Evolutionary conservation across 1,139 yeast species (phyloP).

Genomic region (Blastobotrys elegans): DNA sequence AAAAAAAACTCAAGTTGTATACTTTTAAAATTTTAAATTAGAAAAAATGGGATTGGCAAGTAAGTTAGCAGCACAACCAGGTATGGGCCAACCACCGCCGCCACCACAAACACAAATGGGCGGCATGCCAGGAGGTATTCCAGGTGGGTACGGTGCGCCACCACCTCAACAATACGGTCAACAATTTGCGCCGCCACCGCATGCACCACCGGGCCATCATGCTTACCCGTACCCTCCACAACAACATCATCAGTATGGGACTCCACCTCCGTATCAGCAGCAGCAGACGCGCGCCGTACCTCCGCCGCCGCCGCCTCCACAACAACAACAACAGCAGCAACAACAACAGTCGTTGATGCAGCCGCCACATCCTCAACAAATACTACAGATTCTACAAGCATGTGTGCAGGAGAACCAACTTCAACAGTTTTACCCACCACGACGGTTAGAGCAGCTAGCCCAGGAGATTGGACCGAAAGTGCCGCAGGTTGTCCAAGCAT

Average conservation of each 20-base stretch:
- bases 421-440: constrained; percentile 33
- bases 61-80: constrained; percentile 19
- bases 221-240: constrained; percentile 5
- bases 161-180: constrained; percentile 3
- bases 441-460: constrained; percentile 31
- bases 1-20: neutral
- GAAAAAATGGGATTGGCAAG: constrained; percentile 31
- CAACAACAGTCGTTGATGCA: constrained; percentile 10
- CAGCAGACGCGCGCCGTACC: constrained; percentile 2
- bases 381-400: constrained; percentile 22
- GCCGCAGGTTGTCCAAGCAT: constrained; percentile 24
- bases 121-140: constrained; percentile 6
- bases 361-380: constrained; percentile 11
- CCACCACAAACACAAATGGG: constrained; percentile 4
- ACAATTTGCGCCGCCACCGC: constrained; percentile 8
- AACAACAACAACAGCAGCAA: constrained; percentile 13
- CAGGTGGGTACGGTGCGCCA: neutral
- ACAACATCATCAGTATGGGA: constrained; percentile 8
- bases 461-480: constrained; percentile 26
- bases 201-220: constrained; percentile 6
- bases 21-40: neutral
- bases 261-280: constrained; percentile 10
- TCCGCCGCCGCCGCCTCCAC: constrained; percentile 9
- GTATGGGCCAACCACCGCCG: neutral
- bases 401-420: constrained; percentile 32